These are phyloP conservation scores for Rhodotorula paludigena DNA, from an alignment of 768 basidiomycete genomes.

Conservation along the genomic window DNA sequence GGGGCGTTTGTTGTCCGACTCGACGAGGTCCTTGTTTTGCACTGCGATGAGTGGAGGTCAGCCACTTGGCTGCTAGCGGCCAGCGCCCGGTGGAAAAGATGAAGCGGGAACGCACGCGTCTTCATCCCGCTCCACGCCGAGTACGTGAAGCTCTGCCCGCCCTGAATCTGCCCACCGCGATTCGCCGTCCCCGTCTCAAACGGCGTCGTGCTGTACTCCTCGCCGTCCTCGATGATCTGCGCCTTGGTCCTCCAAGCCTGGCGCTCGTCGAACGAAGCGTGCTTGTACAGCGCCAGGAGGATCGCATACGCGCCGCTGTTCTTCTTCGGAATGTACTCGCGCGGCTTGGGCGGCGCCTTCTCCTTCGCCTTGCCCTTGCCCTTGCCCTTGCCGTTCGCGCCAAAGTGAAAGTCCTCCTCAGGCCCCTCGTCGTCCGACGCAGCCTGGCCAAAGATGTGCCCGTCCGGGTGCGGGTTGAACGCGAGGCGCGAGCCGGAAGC, in stretches of 20 bases:
- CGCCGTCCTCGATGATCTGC: constrained; percentile 8
- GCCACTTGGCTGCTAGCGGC: too few species aligned
- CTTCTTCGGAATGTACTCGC: constrained; percentile 28
- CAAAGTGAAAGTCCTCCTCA: too few species aligned
- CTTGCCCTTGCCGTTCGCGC: neutral
- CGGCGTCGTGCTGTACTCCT: constrained; percentile 4
- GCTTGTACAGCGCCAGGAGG: constrained; percentile 29
- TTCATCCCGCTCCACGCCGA: constrained; percentile 24
- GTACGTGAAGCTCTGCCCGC: constrained; percentile 1
- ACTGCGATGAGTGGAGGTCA: neutral
- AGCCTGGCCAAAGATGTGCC: neutral
- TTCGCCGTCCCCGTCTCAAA: constrained; percentile 9
- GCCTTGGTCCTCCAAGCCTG: constrained; percentile 1
- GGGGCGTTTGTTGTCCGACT: constrained; percentile 7
- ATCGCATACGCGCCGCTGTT: constrained; percentile 31
- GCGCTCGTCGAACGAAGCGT: constrained; percentile 15
- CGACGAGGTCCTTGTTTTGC: constrained; percentile 4
- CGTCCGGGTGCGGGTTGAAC: constrained; percentile 11
- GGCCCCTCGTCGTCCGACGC: neutral
- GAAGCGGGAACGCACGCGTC: constrained; percentile 8
- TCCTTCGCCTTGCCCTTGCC: constrained; percentile 11
- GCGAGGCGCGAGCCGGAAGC: neutral
- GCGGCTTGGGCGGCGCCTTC: neutral
- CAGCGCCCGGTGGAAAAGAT: neutral
- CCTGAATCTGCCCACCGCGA: constrained; percentile 1